These are phyloP conservation scores for Lentinula boryana DNA, from an alignment of 768 basidiomycete genomes.

Conservation along the genomic window DNA sequence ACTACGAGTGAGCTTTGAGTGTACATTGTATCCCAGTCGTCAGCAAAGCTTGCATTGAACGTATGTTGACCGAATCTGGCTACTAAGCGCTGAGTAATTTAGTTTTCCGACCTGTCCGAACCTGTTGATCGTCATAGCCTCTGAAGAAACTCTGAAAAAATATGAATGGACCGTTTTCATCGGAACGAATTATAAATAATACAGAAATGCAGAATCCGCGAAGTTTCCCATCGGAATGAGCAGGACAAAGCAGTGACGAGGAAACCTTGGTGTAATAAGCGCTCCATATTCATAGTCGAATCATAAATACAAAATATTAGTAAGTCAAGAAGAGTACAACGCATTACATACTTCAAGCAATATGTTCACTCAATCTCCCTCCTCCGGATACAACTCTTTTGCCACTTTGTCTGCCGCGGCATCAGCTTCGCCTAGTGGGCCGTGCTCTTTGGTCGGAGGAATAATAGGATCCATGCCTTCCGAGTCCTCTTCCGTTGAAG, in stretches of 20 bases:
- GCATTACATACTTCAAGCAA: neutral
- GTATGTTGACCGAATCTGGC: neutral
- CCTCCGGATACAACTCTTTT: slow-evolving; percentile 47
- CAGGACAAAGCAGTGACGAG: neutral
- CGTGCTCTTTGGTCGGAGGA: slow-evolving; percentile 16
- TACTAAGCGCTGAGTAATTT: neutral
- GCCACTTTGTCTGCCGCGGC: slow-evolving; percentile 47
- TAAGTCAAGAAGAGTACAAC: neutral
- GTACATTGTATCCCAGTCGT: no score
- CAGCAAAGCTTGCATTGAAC: neutral
- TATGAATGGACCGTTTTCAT: neutral
- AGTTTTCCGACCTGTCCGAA: neutral
- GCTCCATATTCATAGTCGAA: neutral
- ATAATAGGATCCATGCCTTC: slow-evolving; percentile 4
- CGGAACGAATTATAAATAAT: neutral
- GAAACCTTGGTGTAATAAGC: neutral
- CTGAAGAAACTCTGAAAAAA: neutral
- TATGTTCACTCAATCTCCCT: slow-evolving; percentile 10
- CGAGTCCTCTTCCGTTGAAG: neutral
- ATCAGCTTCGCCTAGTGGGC: slow-evolving; percentile 44
- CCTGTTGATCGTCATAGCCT: neutral
- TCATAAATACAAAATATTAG: neutral
- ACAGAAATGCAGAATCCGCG: neutral
- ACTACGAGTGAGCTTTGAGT: no score
- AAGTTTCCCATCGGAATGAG: neutral